Base-by-base conservation (phyloP, 1,284 basidiomycete genomes). In the Coriolopsis trogii region DNA sequence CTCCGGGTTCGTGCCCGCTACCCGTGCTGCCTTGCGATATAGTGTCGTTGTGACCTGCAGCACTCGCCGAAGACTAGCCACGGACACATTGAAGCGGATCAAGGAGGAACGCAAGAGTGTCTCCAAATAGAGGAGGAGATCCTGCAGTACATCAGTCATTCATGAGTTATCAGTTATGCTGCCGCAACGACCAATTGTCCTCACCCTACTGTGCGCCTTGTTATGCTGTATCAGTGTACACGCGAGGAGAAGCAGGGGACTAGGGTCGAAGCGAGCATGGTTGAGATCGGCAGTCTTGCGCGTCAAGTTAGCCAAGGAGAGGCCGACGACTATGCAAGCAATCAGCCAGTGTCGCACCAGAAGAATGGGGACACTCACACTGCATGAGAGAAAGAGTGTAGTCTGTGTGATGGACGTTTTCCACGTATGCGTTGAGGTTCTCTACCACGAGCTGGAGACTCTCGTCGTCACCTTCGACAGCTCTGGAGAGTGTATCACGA, bases 201-300 rank as follows among this genome's bases (percentile, higher is more conserved):
- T 54, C 56, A 87, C 86, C 53, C 80, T 73, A 62, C 76, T 77
- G 41, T 80, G 74, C n/a, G 74, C 66, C 63, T 81, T 82, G 67
- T 87, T 85, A 62, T 82, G 74, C 48, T 82, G 76, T 10, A 86
- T 71, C 23, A 89, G 69, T 7, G 73, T 72, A 5, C 79, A 70
- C 1, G 76, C 70, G 46, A 86, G 76, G 2, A 69, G 43, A 15
- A 89, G 60, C 13, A 89, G 59, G 4, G 84, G 74, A 12, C 80
- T 80, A 4, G 82, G 75, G 60, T 88, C 78, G 41, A 84, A 74
- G 2, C 59, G 63, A 15, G 75, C 70, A 41, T 70, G 63, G 23
- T 66, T 48, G 62, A 77, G 76, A 53, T 88, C 86, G 7, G 80
- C 76, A 16, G 78, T 73, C 33, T 80, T 78, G 9, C 84, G 76